Base-by-base conservation (phyloP, 2,329 filamentous ascomycete species). In the Biscogniauxia marginata region DNA sequence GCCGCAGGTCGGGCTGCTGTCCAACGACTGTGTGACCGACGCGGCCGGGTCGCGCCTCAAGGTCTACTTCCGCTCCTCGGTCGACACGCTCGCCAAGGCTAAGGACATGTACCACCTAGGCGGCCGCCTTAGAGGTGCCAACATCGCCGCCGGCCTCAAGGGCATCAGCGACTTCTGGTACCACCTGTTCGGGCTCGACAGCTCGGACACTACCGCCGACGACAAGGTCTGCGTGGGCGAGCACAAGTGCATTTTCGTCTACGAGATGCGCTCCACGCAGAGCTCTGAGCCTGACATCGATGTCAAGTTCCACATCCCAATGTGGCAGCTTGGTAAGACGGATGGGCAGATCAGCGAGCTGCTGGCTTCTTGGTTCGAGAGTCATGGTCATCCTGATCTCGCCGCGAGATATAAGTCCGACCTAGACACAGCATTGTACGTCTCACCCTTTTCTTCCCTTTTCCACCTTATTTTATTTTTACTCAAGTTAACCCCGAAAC, bases 1-100 rank as follows among this genome's bases (percentile, higher is more conserved):
- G 19, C 56, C 56, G 4, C 19, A 30, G 18, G 39, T 56, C 16
- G 25, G 11, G 3, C 21, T 58, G 21, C 43, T 59, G 16, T 59
- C 57, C 8, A 59, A 54, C n/a, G 57, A 59, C 43, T 59, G 57
- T 30, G 50, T 56, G 4, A 7, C 54, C 23, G 53, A 54, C 6
- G 8, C 53, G 2, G 3, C 50, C 16, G 19, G 18, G 13, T 52
- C 53, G 16, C 19, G 57, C 3, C 7, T 51, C 50, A 59, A 59
- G 30, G 57, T 56, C 8, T 59, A 59, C 30, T 2, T 54, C 4
- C 16, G 9, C 39, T 3, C 50, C 1, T 9, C 24, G 7, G 44
- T 43, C 19, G 20, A 20, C 20, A 56, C 53, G 1, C 50, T 59
- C 20, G 57, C 53, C 13, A 22, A 46, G 11, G 57, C 50, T 16